Evolutionary conservation across 768 basidiomycete genomes (phyloP), one percentile per base, ranked within the genome.

Genomic region (Lactifluus echinatus): DNA sequence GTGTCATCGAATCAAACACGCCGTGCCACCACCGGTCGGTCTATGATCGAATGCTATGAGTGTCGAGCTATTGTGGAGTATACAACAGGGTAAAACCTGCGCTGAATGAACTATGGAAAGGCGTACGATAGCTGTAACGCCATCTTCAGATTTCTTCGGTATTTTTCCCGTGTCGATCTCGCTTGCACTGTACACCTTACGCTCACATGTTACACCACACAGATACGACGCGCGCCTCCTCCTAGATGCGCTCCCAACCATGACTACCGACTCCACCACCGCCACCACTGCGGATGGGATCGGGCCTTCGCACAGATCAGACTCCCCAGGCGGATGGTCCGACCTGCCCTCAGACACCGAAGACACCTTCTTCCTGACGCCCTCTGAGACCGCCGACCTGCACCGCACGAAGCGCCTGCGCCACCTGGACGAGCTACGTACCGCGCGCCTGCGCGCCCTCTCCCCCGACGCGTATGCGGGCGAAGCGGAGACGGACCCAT

Each of bases 181-280:
- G 31, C 40, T 5, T 28, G 5, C 21, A 33, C 12, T 17, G 21
- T 1, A 8, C 40, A 19, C 12, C 21, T 23, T 42, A 23, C 40
- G 44, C 40, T 45, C 29, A 46, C 50, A 26, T 17, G 5, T 33
- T 36, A 17, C 39, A 34, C 11, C 14, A 29, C 34, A 61, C 70
- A 93, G 92, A 73, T 89, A 88, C 70, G 89, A 93, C 64, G 82
- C 82, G 4, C 83, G 89, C 2, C 80, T 93, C 19, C 73, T 93
- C 15, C 73, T 92, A 21, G 80, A 89, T 40, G 62, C 78, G 1
- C 66, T 82, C 0, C 75, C 73, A 8, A 44, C 23, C 4, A 53
- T 28, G 11, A 6, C 26, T 3, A 2, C 19, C 11, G n/a, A 31
- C 34, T 12, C 34, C n/a, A 21, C 36, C 24, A 4, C 21, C 15